Conservation (phyloP, 1,139 yeast species). For the Pichia terricola region DNA sequence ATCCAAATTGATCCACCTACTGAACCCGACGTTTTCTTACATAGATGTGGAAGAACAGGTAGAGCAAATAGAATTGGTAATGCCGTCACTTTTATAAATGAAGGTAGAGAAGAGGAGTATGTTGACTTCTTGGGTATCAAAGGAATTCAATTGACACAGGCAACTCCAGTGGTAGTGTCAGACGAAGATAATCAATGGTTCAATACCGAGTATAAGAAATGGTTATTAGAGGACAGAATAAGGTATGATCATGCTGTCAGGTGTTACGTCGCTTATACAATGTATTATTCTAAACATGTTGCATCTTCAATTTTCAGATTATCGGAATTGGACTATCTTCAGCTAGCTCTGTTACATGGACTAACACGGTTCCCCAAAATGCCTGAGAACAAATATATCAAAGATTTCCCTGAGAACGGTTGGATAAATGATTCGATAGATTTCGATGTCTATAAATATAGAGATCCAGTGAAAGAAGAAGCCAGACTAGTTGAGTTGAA, state of each 20-base stretch:
- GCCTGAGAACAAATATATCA: slow-evolving; percentile 71
- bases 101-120: slow-evolving; percentile 74
- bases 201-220: slow-evolving; percentile 34
- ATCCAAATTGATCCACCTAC: slow-evolving; percentile 87
- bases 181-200: slow-evolving; percentile 18
- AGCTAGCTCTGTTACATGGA: slow-evolving; percentile 70
- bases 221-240: slow-evolving; percentile 64
- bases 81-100: slow-evolving; percentile 63
- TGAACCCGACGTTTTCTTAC: slow-evolving; percentile 78
- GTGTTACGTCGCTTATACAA: slow-evolving; percentile 75
- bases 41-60: slow-evolving; percentile 90
- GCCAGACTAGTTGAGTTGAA: slow-evolving; percentile 51
- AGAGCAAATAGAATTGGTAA: slow-evolving; percentile 78
- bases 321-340: slow-evolving; percentile 59
- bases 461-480: slow-evolving; percentile 55
- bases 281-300: slow-evolving; percentile 82
- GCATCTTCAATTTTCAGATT: slow-evolving; percentile 84
- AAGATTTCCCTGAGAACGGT: slow-evolving; percentile 50
- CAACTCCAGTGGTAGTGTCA: slow-evolving; percentile 17
- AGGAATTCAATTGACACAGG: slow-evolving; percentile 44
- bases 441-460: slow-evolving; percentile 58
- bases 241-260: slow-evolving; percentile 73
- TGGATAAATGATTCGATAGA: slow-evolving; percentile 58
- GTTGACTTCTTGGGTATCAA: slow-evolving; percentile 73
- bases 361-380: slow-evolving; percentile 78